Evolutionary conservation across 2,329 filamentous ascomycete species (phyloP).

Genomic region (Beauveria brongniartii): DNA sequence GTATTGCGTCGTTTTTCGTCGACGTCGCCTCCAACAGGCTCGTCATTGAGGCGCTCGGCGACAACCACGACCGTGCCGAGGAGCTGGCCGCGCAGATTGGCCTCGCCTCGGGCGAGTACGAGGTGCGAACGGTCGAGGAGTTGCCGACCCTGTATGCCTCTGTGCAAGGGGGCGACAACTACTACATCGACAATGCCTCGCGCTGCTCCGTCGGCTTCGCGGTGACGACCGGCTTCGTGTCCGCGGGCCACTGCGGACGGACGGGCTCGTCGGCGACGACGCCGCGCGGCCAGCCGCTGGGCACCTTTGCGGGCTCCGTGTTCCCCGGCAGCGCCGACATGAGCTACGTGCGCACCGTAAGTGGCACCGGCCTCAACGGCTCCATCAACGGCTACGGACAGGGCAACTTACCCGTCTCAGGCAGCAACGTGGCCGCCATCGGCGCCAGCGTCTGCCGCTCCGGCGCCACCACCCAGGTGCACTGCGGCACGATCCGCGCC

Average conservation of each 20-base stretch:
- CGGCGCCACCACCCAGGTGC: slow-evolving; percentile 32
- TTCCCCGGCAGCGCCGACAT: slow-evolving; percentile 33
- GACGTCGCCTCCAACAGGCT: slow-evolving; percentile 33
- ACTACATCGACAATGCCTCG: slow-evolving; percentile 24
- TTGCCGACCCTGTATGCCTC: slow-evolving; percentile 29
- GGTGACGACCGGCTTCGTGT: slow-evolving; percentile 32
- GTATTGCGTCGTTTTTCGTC: slow-evolving; percentile 31
- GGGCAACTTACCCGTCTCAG: slow-evolving; percentile 25
- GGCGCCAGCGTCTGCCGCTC: slow-evolving; percentile 33
- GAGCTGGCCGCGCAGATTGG: slow-evolving; percentile 29
- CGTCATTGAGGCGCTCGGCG: slow-evolving; percentile 28
- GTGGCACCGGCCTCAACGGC: slow-evolving; percentile 26
- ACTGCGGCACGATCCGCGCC: slow-evolving; percentile 28
- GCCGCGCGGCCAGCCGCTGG: slow-evolving; percentile 22
- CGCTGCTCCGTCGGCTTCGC: slow-evolving; percentile 33
- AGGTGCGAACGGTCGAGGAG: slow-evolving; percentile 24
- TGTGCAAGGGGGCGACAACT: slow-evolving; percentile 29
- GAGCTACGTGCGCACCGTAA: slow-evolving; percentile 27
- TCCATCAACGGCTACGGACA: slow-evolving; percentile 27
- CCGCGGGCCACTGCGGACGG: slow-evolving; percentile 31
- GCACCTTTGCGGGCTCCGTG: slow-evolving; percentile 28
- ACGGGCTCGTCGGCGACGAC: slow-evolving; percentile 24
- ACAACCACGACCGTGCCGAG: slow-evolving; percentile 26
- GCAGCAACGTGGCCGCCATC: slow-evolving; percentile 28
- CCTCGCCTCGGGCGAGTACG: slow-evolving; percentile 27